These are phyloP conservation scores for Arthrinium phaeospermum DNA, from an alignment of 2,329 filamentous ascomycete genomes.

Conservation along the genomic window DNA sequence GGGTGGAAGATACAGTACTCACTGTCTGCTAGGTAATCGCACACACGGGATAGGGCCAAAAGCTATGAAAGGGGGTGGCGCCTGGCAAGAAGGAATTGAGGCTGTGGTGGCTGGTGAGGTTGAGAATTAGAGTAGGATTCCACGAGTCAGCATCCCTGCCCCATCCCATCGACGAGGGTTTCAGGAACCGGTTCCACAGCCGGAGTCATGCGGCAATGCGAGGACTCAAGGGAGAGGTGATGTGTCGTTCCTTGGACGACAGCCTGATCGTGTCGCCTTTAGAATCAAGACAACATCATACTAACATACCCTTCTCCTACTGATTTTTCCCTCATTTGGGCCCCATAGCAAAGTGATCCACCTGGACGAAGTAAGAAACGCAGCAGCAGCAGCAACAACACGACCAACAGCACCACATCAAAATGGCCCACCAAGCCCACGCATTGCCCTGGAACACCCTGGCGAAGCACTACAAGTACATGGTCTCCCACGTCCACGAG, in stretches of 20 bases:
- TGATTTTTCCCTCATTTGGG: background rate
- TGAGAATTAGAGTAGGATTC: background rate
- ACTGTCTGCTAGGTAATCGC: background rate
- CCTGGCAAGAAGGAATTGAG: background rate
- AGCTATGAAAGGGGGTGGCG: background rate
- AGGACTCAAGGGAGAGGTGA: background rate
- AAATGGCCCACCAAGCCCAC: conserved; percentile 12
- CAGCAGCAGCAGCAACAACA: background rate
- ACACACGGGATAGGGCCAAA: background rate
- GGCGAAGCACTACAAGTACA: conserved; percentile 8
- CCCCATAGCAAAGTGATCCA: background rate
- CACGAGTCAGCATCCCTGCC: background rate
- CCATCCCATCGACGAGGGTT: background rate
- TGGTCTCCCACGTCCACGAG: background rate
- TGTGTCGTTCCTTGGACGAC: background rate
- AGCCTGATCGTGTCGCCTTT: no score
- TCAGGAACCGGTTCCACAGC: background rate
- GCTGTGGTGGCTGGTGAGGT: background rate
- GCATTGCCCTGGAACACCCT: conserved; percentile 13
- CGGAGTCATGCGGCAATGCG: background rate
- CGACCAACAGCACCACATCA: background rate
- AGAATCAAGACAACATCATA: background rate
- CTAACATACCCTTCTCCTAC: no score
- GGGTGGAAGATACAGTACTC: no score
- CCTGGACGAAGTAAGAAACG: no score